Evolutionary conservation across 2,329 filamentous ascomycete genomes (phyloP).

Genomic region (Ustulina deusta): DNA sequence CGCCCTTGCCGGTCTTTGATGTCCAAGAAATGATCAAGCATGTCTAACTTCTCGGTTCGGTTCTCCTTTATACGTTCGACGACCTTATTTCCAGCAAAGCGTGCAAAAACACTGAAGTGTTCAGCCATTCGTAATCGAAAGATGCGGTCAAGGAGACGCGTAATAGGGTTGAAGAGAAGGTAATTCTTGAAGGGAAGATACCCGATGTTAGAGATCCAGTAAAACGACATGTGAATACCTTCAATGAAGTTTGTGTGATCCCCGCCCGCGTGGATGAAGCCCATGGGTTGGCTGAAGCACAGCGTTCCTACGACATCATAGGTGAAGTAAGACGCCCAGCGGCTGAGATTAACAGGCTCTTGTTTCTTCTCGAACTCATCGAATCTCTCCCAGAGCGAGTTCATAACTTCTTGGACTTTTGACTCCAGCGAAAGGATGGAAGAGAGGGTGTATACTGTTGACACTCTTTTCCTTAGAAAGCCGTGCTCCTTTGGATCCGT

Average conservation of each 20-base stretch:
- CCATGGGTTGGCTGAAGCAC: constrained; percentile 3
- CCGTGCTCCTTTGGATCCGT: constrained; percentile 1
- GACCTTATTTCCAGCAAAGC: neutral
- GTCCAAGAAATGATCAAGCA: constrained; percentile 7
- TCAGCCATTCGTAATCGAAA: neutral
- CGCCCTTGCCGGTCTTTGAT: constrained; percentile 1
- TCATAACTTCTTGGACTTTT: neutral
- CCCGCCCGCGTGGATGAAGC: neutral
- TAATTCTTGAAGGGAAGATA: neutral
- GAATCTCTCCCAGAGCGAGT: constrained; percentile 2
- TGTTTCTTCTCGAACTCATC: constrained; percentile 8
- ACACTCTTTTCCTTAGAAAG: constrained; percentile 1
- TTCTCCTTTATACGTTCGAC: neutral
- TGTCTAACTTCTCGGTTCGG: neutral
- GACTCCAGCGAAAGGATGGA: neutral
- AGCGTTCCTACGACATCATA: constrained; percentile 4
- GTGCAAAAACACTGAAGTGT: neutral
- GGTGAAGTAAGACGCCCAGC: constrained; percentile 1
- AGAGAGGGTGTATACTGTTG: constrained; percentile 2
- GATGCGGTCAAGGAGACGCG: neutral
- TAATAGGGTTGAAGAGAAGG: neutral
- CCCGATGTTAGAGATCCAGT: neutral
- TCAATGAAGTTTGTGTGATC: neutral
- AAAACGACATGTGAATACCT: neutral
- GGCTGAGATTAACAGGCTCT: neutral